phyloP scores from a whole-genome alignment of 1,284 basidiomycete species.

The Ceratobasidium sp. region DNA sequence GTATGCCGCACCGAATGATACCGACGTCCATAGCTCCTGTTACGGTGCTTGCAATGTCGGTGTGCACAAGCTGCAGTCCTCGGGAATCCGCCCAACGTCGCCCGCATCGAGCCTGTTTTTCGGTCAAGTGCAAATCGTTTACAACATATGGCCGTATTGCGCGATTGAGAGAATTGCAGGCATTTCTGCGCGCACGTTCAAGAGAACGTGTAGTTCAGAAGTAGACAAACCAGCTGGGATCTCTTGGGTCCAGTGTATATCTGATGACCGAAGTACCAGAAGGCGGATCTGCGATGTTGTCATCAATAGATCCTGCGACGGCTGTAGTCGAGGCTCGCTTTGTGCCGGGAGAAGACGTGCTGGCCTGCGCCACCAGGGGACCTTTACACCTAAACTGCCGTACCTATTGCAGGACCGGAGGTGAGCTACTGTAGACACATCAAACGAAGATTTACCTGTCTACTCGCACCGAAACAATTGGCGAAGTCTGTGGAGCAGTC shows the following conservation, averaged over 20 bases:
- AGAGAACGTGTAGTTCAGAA: neutral
- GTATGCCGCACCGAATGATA: slow-evolving; percentile 18
- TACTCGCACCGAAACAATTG: slow-evolving; percentile 11
- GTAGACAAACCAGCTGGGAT: slow-evolving; percentile 1
- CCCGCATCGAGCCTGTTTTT: neutral
- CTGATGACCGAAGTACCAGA: neutral
- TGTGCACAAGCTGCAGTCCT: slow-evolving; percentile 29
- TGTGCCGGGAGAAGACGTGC: neutral
- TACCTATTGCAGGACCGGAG: neutral
- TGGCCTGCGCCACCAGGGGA: slow-evolving; percentile 24
- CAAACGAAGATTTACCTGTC: slow-evolving; percentile 16
- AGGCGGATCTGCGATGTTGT: slow-evolving; percentile 2
- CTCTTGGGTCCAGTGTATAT: slow-evolving; percentile 29
- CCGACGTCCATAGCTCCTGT: slow-evolving; percentile 27
- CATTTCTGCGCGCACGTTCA: slow-evolving; percentile 20
- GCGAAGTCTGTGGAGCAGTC: neutral
- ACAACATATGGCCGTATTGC: slow-evolving; percentile 9
- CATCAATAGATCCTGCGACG: slow-evolving; percentile 12
- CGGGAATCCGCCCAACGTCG: slow-evolving; percentile 34
- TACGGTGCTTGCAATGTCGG: slow-evolving; percentile 15
- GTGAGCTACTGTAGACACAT: neutral
- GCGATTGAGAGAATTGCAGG: slow-evolving; percentile 15
- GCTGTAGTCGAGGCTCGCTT: slow-evolving; percentile 16
- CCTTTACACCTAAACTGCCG: slow-evolving; percentile 18
- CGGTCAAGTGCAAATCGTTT: neutral